These are phyloP conservation scores for Rhodosporidiobolus odoratus DNA, from an alignment of 768 basidiomycete genomes.

Conservation along the genomic window DNA sequence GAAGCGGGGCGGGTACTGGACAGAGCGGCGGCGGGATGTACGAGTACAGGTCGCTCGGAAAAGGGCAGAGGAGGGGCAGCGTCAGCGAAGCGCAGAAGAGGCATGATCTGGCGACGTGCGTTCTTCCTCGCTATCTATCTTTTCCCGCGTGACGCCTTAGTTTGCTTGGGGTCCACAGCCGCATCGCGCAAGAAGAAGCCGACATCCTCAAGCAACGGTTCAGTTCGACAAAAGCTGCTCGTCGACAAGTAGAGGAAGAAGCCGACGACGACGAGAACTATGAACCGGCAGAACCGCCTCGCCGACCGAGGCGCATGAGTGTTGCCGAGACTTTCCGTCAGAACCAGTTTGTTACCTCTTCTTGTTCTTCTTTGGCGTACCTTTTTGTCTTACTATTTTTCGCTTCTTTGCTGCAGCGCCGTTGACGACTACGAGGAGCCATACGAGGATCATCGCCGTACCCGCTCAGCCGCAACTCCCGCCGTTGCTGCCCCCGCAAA, in stretches of 20 bases:
- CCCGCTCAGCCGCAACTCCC: neutral
- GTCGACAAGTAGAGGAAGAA: neutral
- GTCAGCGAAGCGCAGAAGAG: neutral
- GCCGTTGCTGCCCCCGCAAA: neutral
- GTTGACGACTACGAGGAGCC: neutral
- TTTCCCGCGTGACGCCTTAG: neutral
- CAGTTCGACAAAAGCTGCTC: neutral
- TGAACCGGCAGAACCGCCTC: constrained; percentile 14
- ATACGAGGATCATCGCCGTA: neutral
- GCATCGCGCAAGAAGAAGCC: constrained; percentile 26
- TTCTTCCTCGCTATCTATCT: neutral
- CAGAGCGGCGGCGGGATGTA: neutral
- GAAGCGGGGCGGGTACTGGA: neutral
- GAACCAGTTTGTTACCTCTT: constrained; percentile 13
- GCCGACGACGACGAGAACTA: constrained; percentile 2
- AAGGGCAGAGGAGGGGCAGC: constrained; percentile 1
- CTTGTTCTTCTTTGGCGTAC: neutral
- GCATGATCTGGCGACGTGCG: constrained; percentile 12
- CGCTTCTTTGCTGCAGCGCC: neutral
- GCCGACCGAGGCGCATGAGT: constrained; percentile 12
- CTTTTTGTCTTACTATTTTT: neutral
- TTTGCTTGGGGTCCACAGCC: neutral
- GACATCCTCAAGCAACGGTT: constrained; percentile 15
- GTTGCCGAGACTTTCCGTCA: constrained; percentile 19
- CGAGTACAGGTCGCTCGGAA: constrained; percentile 13